These are phyloP conservation scores for Hemileccinum impolitum DNA, from an alignment of 768 basidiomycete genomes.

Conservation along the genomic window DNA sequence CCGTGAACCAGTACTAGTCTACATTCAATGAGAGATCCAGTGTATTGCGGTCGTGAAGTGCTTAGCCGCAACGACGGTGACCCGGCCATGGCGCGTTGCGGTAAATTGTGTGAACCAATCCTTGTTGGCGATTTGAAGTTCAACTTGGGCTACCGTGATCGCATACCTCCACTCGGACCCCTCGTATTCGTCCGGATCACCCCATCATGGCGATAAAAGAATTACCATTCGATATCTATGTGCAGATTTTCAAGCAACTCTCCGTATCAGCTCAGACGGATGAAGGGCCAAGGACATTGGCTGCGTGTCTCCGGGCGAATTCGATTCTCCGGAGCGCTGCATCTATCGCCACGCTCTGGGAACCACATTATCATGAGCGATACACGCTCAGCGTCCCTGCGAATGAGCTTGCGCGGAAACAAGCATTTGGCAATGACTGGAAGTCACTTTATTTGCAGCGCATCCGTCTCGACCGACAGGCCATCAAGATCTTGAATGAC, in stretches of 20 bases:
- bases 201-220: conserved; percentile 18
- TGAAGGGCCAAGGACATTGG: conserved; percentile 33
- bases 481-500: conserved; percentile 38
- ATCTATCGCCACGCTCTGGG: conserved; percentile 43
- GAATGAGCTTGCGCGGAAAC: conserved; percentile 36
- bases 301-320: conserved; percentile 38
- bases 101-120: too few species aligned
- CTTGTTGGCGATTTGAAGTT: too few species aligned
- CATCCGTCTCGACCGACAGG: conserved; percentile 41
- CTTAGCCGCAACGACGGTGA: too few species aligned
- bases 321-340: conserved; percentile 44
- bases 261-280: conserved; percentile 23
- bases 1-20: too few species aligned
- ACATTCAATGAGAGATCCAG: too few species aligned
- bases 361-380: conserved; percentile 47
- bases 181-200: not conserved
- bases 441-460: conserved; percentile 44
- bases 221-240: conserved; percentile 36
- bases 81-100: too few species aligned
- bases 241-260: conserved; percentile 35
- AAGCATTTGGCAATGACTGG: conserved; percentile 39
- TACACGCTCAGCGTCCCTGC: conserved; percentile 41
- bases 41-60: too few species aligned
- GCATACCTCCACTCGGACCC: not conserved
- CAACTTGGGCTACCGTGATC: too few species aligned